Percentiles rank a stretch among this genome's conserved stretches.
Evolutionary conservation across 176 grass and related monocot species (phyloP).

Genomic region (Carex kokanica): DNA sequence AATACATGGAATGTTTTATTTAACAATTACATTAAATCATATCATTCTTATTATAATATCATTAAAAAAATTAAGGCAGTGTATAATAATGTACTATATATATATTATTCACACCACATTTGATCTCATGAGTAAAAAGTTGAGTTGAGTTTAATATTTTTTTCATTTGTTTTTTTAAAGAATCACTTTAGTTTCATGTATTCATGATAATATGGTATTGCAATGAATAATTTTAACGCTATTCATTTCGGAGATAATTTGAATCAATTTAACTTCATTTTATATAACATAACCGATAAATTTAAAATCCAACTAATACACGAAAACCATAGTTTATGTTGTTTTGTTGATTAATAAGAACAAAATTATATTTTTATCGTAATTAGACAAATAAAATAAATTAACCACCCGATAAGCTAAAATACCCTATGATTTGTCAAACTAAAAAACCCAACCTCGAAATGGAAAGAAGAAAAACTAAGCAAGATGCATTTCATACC

Average conservation of each 20-base stretch:
- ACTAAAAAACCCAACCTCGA: neutral
- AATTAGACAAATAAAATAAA: neutral
- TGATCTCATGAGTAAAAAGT: neutral
- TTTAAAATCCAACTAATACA: neutral
- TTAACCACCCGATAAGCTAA: neutral
- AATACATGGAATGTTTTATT: neutral
- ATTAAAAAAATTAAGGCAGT: neutral
- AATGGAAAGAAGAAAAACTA: neutral
- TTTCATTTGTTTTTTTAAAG: neutral
- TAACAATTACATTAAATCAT: neutral
- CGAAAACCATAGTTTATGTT: neutral
- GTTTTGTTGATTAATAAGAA: neutral
- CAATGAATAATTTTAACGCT: neutral
- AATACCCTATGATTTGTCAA: too few relatives aligned
- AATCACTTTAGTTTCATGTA: neutral
- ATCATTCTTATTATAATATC: neutral
- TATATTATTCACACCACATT: neutral
- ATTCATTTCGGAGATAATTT: neutral
- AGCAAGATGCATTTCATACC: neutral
- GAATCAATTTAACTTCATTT: neutral
- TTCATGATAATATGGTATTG: neutral
- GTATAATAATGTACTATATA: neutral
- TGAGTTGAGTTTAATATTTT: neutral
- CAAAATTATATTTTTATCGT: neutral
- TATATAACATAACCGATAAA: neutral